A percentile compares a stretch with the other conserved stretches of the same genome.
Conservation (phyloP, 176 grass and related monocot genomes). For the Oryza nivara region DNA sequence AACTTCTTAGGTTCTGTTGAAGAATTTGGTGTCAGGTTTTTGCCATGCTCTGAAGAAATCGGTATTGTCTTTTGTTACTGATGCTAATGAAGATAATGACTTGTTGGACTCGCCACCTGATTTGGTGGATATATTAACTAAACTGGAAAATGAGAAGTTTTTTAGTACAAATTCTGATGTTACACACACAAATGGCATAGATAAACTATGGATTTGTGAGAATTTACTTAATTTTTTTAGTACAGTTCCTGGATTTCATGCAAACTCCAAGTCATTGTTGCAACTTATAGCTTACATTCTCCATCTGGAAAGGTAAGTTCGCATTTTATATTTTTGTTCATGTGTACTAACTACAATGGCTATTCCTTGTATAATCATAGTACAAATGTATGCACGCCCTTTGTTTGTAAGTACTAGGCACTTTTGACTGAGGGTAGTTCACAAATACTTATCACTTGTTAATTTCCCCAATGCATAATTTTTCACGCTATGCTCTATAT, state of each 20-base stretch:
- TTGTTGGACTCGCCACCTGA: conserved; percentile 63
- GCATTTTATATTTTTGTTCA: conserved; percentile 32
- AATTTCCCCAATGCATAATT: conserved; percentile 9
- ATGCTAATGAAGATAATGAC: conserved; percentile 45
- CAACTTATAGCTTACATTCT: conserved; percentile 72
- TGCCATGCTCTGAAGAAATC: conserved; percentile 67
- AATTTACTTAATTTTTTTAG: conserved; percentile 64
- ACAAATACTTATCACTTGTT: not conserved
- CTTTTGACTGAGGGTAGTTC: not conserved
- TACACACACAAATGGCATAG: conserved; percentile 42
- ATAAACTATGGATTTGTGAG: conserved; percentile 68
- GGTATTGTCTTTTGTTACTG: conserved; percentile 44
- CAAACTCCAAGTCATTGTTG: conserved; percentile 59
- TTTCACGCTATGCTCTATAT: not conserved
- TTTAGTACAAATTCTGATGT: conserved; percentile 34
- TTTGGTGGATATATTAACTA: conserved; percentile 62
- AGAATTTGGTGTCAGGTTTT: conserved; percentile 70
- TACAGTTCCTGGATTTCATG: conserved; percentile 73
- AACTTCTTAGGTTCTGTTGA: conserved; percentile 64
- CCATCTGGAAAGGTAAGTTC: conserved; percentile 85
- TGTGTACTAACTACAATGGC: conserved; percentile 24
- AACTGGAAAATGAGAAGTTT: conserved; percentile 48
- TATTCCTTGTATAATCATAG: conserved; percentile 17
- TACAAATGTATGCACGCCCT: not conserved
- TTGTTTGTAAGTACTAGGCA: not conserved